Conservation (phyloP, 495 filamentous ascomycete genomes). For the Penicillium herquei region DNA sequence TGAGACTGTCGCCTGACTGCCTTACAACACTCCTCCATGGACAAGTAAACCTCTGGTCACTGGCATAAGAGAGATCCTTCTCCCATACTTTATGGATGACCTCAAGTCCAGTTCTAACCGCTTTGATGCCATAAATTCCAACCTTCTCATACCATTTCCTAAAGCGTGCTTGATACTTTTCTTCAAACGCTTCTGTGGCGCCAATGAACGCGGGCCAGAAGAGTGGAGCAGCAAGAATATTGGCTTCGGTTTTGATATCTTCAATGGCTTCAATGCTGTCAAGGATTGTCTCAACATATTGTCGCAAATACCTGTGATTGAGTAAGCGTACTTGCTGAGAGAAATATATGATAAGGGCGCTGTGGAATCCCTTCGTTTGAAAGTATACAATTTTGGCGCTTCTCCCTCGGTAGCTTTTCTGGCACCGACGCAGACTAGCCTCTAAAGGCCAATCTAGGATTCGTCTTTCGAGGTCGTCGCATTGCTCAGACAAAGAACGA, state of each 20-base stretch:
- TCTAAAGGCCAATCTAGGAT: conserved; percentile 7
- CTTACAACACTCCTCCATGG: no score
- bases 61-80: no score
- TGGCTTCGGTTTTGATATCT: background rate
- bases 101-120: background rate
- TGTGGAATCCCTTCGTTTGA: background rate
- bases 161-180: conserved; percentile 1
- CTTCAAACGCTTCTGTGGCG: conserved; percentile 4
- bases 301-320: conserved; percentile 1
- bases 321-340: background rate
- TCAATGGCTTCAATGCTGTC: conserved; percentile 8
- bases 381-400: conserved; percentile 1
- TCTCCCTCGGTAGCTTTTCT: background rate
- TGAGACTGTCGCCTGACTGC: no score
- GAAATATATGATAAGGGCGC: conserved; percentile 5
- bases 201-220: conserved; percentile 7
- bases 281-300: background rate
- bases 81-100: conserved; percentile 5
- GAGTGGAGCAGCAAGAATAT: conserved; percentile 5
- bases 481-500: background rate
- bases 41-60: no score
- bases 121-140: conserved; percentile 4
- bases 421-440: background rate
- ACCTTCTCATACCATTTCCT: conserved; percentile 1
- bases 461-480: conserved; percentile 2